Conservation (phyloP, 495 filamentous ascomycete species). For the Aspergillus leporis region DNA sequence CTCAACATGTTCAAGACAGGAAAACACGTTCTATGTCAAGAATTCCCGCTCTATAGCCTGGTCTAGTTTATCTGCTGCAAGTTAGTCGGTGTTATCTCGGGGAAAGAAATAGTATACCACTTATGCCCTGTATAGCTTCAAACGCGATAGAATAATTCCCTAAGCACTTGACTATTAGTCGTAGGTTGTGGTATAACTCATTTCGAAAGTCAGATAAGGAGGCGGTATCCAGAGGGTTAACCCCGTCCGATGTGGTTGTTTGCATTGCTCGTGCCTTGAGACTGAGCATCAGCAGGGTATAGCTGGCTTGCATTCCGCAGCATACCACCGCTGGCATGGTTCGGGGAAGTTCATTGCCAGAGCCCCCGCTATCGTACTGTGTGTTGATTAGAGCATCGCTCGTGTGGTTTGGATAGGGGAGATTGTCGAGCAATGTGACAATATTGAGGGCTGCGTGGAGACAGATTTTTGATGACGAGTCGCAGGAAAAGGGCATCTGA, state of each 20-base stretch:
- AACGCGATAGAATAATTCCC: conserved; percentile 11
- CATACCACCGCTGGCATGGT: conserved; percentile 52
- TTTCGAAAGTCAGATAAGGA: conserved; percentile 8
- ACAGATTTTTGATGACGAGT: conserved; percentile 46
- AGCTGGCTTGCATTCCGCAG: conserved; percentile 53
- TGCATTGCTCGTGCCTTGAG: conserved; percentile 12
- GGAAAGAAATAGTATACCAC: conserved; percentile 5
- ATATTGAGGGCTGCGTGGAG: conserved; percentile 45
- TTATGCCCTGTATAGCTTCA: conserved; percentile 16
- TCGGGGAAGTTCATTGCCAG: conserved; percentile 30
- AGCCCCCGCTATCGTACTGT: conserved; percentile 14
- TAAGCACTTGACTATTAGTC: conserved; percentile 6
- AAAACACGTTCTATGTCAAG: neutral
- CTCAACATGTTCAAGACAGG: neutral
- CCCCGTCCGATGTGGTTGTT: neutral
- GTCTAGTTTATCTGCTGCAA: conserved; percentile 10
- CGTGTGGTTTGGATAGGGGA: conserved; percentile 34
- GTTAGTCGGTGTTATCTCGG: neutral
- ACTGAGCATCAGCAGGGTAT: conserved; percentile 47
- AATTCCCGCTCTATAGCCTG: conserved; percentile 17
- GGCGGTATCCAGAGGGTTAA: neutral
- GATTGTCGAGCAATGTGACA: conserved; percentile 36
- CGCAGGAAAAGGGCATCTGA: conserved; percentile 39
- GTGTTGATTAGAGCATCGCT: conserved; percentile 9
- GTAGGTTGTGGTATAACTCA: conserved; percentile 11